A percentile compares a stretch with the other conserved stretches of the same genome.
Evolutionary conservation across 108 stramenopile species (phyloP).

Genomic region (Skeletonema potamos): DNA sequence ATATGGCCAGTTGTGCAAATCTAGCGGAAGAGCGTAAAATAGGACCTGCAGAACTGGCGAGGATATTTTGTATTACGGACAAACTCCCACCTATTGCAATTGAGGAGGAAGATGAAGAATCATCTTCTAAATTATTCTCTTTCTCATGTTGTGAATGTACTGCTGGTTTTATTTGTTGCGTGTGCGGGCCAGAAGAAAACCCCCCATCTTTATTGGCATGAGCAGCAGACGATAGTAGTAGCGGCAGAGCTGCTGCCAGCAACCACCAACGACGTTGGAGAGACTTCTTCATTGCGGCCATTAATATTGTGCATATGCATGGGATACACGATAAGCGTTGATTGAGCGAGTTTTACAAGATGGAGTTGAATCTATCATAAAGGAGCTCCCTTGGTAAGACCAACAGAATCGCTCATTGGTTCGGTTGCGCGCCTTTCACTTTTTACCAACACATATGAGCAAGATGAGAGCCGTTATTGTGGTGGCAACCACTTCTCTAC

Average conservation of each 20-base stretch:
- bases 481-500: no score
- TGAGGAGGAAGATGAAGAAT: background rate
- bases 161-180: background rate
- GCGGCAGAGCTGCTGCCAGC: background rate
- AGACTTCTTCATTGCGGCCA: no score
- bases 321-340: no score
- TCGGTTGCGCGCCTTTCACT: no score
- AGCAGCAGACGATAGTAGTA: background rate
- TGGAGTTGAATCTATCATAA: no score
- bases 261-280: background rate
- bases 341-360: no score
- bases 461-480: no score
- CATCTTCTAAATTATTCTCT: background rate
- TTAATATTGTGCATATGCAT: no score
- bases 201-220: background rate
- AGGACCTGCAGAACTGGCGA: constrained; percentile 6
- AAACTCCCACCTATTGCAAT: background rate
- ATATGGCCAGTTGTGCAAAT: constrained; percentile 26
- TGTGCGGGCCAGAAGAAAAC: background rate
- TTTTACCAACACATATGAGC: no score
- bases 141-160: background rate
- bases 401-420: no score
- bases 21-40: constrained; percentile 14
- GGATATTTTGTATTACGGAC: constrained; percentile 7
- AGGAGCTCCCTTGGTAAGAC: no score